These are phyloP conservation scores for Leptoxyphium fumago DNA, from an alignment of 2,329 filamentous ascomycete species.

Conservation along the genomic window DNA sequence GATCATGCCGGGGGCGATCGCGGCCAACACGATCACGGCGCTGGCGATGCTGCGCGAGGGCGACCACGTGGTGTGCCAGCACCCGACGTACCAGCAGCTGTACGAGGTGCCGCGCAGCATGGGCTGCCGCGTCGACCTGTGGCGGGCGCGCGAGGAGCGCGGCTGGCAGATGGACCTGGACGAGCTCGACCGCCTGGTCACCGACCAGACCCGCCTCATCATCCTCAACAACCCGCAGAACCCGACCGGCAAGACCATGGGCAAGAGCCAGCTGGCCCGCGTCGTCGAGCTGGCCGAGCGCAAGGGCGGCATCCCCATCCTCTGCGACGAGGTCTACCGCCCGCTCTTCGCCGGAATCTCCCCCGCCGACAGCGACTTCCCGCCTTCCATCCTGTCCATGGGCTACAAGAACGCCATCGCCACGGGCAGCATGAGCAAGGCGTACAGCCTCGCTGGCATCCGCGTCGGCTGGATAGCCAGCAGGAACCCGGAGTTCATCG, in stretches of 20 bases:
- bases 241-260: slow-evolving; percentile 59
- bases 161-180: slow-evolving; percentile 52
- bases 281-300: slow-evolving; percentile 50
- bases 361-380: slow-evolving; percentile 39
- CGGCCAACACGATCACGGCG: slow-evolving; percentile 69
- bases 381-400: slow-evolving; percentile 54
- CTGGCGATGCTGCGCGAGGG: slow-evolving; percentile 57
- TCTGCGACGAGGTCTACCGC: slow-evolving; percentile 71
- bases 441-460: slow-evolving; percentile 69
- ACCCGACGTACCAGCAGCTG: slow-evolving; percentile 76
- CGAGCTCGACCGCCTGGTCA: slow-evolving; percentile 51
- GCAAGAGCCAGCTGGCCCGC: slow-evolving; percentile 42
- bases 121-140: slow-evolving; percentile 63
- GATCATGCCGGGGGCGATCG: slow-evolving; percentile 70
- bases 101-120: slow-evolving; percentile 60
- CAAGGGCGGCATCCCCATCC: slow-evolving; percentile 45
- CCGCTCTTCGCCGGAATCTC: slow-evolving; percentile 62
- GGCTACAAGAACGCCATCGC: slow-evolving; percentile 57
- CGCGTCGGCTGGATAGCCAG: slow-evolving; percentile 72
- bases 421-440: slow-evolving; percentile 74
- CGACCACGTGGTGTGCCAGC: slow-evolving; percentile 76
- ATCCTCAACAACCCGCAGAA: slow-evolving; percentile 69
- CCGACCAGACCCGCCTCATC: slow-evolving; percentile 55
- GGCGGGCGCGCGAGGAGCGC: slow-evolving; percentile 52
- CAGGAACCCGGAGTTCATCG: slow-evolving; percentile 45